Base-by-base conservation (phyloP, 768 basidiomycete genomes). In the Auriscalpium microsporum region DNA sequence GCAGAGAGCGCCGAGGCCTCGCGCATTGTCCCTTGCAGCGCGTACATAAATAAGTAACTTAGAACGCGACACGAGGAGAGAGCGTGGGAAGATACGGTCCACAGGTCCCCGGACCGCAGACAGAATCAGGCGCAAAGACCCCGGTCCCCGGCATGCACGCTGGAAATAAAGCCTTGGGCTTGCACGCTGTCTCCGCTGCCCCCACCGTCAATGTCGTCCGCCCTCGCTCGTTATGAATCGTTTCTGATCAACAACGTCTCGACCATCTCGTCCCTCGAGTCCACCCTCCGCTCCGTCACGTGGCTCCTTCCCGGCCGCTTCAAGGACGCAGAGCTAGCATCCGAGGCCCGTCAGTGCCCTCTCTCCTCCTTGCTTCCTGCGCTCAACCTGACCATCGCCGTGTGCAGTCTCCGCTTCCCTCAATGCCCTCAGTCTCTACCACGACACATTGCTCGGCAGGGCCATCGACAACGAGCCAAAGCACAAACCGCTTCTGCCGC, bases 241-340 rank as follows among this genome's bases (percentile, higher is more conserved):
- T 89, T 93, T 64, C 77, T 96, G 57, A 73, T 96, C 56, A 79
- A 84, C 54, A 96, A 97, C 71, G 83, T 89, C 21, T 83, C 86
- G 2, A 84, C 89, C 19, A 89, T 97, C 50, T 84, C 87, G 17
- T 81, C 84, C n/a, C 72, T 97, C 62, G 95, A 98, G 70, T 91
- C 88, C 16, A 83, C 87, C 28, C 71, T 98, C 60, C 78, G 92
- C 60, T 94, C 92, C 40, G 72, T 97, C 56, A 94, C 93, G 47
- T 98, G 94, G 94, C 84, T 98, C 64, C 73, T 98, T 45, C 95
- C 95, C 45, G 94, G 94, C 57, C 81, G 94, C 60, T 97, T 98
- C 80, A 93, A 92, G 71, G 94, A 97, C 78, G 93, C 94, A 47
- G 94, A 97, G 69, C 75, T 98, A 50, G 94, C 90, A 57, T 93